phyloP scores from a whole-genome alignment of 345 rosid genomes.

The Boechera stricta region DNA sequence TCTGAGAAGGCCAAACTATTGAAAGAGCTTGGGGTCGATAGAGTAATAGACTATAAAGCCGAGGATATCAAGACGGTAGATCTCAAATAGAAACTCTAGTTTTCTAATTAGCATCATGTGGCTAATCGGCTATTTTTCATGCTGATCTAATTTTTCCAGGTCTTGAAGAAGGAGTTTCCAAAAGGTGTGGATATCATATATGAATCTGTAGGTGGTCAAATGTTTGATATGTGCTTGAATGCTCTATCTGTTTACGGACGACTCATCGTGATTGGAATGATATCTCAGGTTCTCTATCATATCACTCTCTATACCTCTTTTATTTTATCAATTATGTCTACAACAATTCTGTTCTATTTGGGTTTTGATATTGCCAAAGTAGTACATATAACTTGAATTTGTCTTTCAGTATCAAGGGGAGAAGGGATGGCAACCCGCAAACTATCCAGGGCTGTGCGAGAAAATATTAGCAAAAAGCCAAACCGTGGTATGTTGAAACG shows the following conservation, averaged over 20 bases:
- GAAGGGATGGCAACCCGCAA: slow-evolving; percentile 84
- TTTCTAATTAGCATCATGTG: slow-evolving; percentile 2
- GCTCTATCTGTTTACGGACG: slow-evolving; percentile 85
- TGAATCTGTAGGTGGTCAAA: slow-evolving; percentile 95
- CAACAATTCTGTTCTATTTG: neutral
- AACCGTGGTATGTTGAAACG: slow-evolving; percentile 75
- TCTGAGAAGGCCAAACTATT: slow-evolving; percentile 79
- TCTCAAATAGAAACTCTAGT: slow-evolving; percentile 22
- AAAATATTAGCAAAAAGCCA: slow-evolving; percentile 94
- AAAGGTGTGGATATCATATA: slow-evolving; percentile 84
- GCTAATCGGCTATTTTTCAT: neutral
- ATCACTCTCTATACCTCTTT: slow-evolving; percentile 16
- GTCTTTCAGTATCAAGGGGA: slow-evolving; percentile 86
- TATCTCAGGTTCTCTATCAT: slow-evolving; percentile 73
- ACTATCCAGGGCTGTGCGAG: slow-evolving; percentile 89
- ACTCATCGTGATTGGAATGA: slow-evolving; percentile 94
- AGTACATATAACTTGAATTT: slow-evolving; percentile 12
- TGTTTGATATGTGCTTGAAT: slow-evolving; percentile 86
- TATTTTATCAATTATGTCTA: neutral
- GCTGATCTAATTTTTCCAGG: slow-evolving; percentile 51
- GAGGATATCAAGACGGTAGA: slow-evolving; percentile 87
- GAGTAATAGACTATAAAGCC: slow-evolving; percentile 83
- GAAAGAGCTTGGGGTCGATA: slow-evolving; percentile 82
- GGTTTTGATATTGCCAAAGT: neutral
- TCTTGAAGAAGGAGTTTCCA: slow-evolving; percentile 79